Evolutionary conservation across 2,329 filamentous ascomycete species (phyloP).

Genomic region (Trichophyton verrucosum): DNA sequence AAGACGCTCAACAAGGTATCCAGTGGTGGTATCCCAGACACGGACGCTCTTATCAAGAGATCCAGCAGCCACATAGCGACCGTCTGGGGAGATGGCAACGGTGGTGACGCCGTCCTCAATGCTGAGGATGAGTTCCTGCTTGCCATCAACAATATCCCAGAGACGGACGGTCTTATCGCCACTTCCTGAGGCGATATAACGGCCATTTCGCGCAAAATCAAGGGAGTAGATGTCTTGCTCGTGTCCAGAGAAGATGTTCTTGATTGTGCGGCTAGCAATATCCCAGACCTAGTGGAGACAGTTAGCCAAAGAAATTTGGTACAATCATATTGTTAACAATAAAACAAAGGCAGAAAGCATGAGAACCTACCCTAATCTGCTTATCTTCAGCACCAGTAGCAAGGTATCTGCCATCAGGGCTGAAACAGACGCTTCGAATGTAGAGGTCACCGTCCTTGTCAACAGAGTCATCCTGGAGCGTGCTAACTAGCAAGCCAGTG

Average conservation of each 20-base stretch:
- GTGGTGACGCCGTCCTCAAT: conserved; percentile 98
- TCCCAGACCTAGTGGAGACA: conserved; percentile 66
- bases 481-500: conserved; percentile 74
- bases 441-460: conserved; percentile 87
- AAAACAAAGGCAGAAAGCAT: not conserved
- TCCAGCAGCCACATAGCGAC: conserved; percentile 84
- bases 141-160: conserved; percentile 83
- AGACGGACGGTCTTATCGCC: conserved; percentile 89
- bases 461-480: conserved; percentile 76
- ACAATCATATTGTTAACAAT: no score
- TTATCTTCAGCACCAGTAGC: conserved; percentile 97
- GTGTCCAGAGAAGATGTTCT: conserved; percentile 88
- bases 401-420: conserved; percentile 83
- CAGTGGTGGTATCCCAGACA: conserved; percentile 84
- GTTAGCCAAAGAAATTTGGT: not conserved
- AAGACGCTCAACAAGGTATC: conserved; percentile 77
- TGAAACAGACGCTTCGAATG: conserved; percentile 97
- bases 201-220: conserved; percentile 86
- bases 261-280: conserved; percentile 68
- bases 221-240: conserved; percentile 98
- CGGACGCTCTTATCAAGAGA: conserved; percentile 95
- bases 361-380: conserved; percentile 65
- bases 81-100: conserved; percentile 91
- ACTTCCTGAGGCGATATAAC: conserved; percentile 88
- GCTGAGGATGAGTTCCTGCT: conserved; percentile 69